Percentiles rank a stretch among this genome's conserved stretches.
Evolutionary conservation across 2,329 filamentous ascomycete genomes (phyloP).

Genomic region (Cyphellophora attinorum): DNA sequence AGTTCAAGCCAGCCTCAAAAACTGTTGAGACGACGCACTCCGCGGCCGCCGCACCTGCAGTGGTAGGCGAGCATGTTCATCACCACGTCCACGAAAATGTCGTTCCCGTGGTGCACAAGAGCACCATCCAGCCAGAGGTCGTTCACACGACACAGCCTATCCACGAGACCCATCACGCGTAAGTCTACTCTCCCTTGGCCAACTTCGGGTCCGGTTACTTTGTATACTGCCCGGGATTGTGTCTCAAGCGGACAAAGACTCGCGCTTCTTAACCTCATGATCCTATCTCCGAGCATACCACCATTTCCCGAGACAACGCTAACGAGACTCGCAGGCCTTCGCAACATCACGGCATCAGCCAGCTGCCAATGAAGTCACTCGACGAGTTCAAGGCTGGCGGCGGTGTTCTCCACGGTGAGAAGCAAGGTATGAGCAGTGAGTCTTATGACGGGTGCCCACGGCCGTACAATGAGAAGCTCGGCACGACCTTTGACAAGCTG

Average conservation of each 20-base stretch:
- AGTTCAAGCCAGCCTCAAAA: conserved; percentile 43
- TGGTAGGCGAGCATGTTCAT: conserved; percentile 55
- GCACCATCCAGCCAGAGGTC: conserved; percentile 50
- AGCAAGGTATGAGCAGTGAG: conserved; percentile 30
- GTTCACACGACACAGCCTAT: conserved; percentile 64
- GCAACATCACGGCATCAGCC: conserved; percentile 55
- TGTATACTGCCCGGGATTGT: too few relatives aligned
- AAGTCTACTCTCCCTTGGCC: too few relatives aligned
- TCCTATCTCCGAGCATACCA: too few relatives aligned
- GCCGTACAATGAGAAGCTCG: conserved; percentile 16
- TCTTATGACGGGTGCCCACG: conserved; percentile 42
- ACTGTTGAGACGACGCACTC: conserved; percentile 41
- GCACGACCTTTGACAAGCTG: conserved; percentile 10
- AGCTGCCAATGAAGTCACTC: conserved; percentile 55
- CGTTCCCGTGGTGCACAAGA: conserved; percentile 62
- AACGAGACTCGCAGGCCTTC: too few relatives aligned
- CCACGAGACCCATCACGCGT: conserved; percentile 44
- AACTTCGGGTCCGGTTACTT: too few relatives aligned
- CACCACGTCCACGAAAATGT: conserved; percentile 60
- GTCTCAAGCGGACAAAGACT: too few relatives aligned
- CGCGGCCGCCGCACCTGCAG: conserved; percentile 35
- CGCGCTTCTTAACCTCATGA: too few relatives aligned
- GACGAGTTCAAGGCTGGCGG: conserved; percentile 53
- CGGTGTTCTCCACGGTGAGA: conserved; percentile 39
- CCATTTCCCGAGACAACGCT: too few relatives aligned